Percentiles rank a stretch among this genome's conserved stretches.
Conservation (phyloP, 768 basidiomycete genomes). For the Clitopilus passeckerianus region DNA sequence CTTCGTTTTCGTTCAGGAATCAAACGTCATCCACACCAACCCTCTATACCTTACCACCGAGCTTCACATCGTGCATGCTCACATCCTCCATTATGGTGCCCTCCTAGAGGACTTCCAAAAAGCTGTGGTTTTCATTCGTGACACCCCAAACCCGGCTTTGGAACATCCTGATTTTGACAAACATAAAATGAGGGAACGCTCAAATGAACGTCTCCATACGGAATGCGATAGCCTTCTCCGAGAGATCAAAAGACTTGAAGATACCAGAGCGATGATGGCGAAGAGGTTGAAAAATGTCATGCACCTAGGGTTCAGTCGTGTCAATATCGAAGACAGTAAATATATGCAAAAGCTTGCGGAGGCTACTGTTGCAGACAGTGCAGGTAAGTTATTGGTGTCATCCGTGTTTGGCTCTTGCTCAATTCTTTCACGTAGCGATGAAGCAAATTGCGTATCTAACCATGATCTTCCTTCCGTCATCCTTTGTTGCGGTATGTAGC, state of each 20-base stretch:
- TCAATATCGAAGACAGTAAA: conserved; percentile 44
- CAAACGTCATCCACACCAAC: conserved; percentile 31
- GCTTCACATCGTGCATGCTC: conserved; percentile 52
- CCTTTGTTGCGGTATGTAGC: conserved; percentile 37
- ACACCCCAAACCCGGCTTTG: conserved; percentile 46
- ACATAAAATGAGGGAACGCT: conserved; percentile 10
- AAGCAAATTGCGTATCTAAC: conserved; percentile 54
- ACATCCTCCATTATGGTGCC: conserved; percentile 49
- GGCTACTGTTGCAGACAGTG: conserved; percentile 37
- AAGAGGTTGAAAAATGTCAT: conserved; percentile 46
- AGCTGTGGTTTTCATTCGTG: conserved; percentile 41
- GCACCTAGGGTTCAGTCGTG: conserved; percentile 42
- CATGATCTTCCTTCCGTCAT: conserved; percentile 57
- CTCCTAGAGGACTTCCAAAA: conserved; percentile 51
- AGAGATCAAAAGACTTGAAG: conserved; percentile 46
- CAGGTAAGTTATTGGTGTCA: conserved; percentile 20
- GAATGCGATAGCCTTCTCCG: conserved; percentile 43
- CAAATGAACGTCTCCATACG: conserved; percentile 23
- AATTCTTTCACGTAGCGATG: conserved; percentile 26
- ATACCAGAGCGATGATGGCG: conserved; percentile 33
- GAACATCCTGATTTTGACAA: conserved; percentile 10
- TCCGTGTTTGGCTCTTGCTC: neutral
- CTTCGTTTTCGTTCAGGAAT: conserved; percentile 30
- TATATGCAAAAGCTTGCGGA: conserved; percentile 34
- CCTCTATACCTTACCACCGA: conserved; percentile 43